Evolutionary conservation across 2,329 filamentous ascomycete genomes (phyloP), one percentile per base, ranked within the genome.

Genomic region (Penicillium polonicum): DNA sequence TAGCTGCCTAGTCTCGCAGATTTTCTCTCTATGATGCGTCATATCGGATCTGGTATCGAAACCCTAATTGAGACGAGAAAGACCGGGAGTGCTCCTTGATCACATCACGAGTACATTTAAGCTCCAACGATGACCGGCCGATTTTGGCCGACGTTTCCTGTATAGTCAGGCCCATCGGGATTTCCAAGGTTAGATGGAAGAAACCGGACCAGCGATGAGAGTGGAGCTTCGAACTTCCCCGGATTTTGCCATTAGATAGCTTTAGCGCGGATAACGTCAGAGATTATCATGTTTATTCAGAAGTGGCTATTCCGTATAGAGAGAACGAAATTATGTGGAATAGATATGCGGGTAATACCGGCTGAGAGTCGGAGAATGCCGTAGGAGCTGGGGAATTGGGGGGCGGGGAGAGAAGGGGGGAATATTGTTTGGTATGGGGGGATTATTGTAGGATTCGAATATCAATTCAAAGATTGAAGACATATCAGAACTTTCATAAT

Each of bases 161-260:
- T 46, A 23, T 39, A 17, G 23, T 21, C 48, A 49, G 4, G 13
- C 13, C n/a, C 17, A 21, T 33, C 45, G 45, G 45, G 45, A 25
- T 48, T 25, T 23, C 12, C 2, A 33, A 23, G 19, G 8, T 23
- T 27, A 29, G 17, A 39, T 44, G 46, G 53, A 13, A 44, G 31
- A 56, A 56, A 45, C 53, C 39, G 53, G 53, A 23, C 19, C 35
- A 55, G 23, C 31, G n/a, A 44, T 12, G 39, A 33, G 33, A 52
- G 53, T 52, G 53, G 53, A 55, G 39, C 45, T 43, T 43, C 13
- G 12, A 29, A 44, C 46, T 56, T 56, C 53, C 53, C 53, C 53
- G 38, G 53, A 23, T 56, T 52, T 52, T 55, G 5, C 19, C 44
- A 42, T 2, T 19, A 29, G 10, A 51, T 23, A 38, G 53, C 41